These are phyloP conservation scores for Aegilops speltoides DNA, from an alignment of 176 grass and related monocot species.

Conservation along the genomic window DNA sequence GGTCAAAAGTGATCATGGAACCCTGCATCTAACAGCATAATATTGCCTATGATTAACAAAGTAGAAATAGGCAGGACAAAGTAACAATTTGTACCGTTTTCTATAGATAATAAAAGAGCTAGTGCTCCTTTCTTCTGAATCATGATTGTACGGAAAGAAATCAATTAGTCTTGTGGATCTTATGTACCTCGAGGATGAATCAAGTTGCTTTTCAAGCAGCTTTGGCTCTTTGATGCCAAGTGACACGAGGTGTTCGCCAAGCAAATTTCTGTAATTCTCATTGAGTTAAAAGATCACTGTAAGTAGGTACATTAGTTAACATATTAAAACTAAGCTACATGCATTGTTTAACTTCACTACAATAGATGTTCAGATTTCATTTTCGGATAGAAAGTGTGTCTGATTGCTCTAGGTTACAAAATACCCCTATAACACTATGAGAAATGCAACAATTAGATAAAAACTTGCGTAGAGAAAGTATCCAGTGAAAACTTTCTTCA, in stretches of 20 bases:
- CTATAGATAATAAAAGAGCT: too few relatives aligned
- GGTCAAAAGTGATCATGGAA: too few relatives aligned
- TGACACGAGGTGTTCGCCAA: slow-evolving; percentile 65
- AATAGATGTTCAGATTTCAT: not conserved
- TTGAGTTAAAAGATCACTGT: not conserved
- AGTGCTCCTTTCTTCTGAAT: not conserved
- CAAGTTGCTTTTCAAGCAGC: slow-evolving; percentile 84
- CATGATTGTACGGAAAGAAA: not conserved
- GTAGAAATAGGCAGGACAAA: not conserved
- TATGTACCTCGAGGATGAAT: slow-evolving; percentile 85
- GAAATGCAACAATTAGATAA: too few relatives aligned
- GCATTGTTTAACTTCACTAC: not conserved
- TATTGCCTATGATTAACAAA: too few relatives aligned
- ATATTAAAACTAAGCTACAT: not conserved
- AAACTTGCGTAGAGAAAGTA: too few relatives aligned
- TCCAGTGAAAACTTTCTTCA: too few relatives aligned
- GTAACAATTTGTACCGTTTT: too few relatives aligned
- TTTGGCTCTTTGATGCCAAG: slow-evolving; percentile 71
- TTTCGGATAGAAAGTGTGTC: not conserved
- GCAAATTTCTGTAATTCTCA: slow-evolving; percentile 64
- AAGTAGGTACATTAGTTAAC: not conserved
- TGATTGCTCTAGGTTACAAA: too few relatives aligned
- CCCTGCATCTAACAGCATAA: too few relatives aligned
- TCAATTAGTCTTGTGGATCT: slow-evolving; percentile 77
- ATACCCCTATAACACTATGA: too few relatives aligned